phyloP scores from a whole-genome alignment of 805 yeast species.

The Metschnikowia vanudenii region DNA sequence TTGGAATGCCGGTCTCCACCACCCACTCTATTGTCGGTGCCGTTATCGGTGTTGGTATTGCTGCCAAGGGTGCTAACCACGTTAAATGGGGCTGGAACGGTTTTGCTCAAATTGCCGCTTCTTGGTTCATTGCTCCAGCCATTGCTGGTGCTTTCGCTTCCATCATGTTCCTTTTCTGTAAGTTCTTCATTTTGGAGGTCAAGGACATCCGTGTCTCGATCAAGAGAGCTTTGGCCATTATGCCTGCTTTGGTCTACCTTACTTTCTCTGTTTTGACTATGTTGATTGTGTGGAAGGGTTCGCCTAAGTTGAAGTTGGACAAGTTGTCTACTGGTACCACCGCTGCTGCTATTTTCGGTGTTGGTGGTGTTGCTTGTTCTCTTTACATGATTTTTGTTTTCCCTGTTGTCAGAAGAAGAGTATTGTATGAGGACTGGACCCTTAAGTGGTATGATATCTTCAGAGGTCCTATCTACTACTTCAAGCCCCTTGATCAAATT shows the following conservation, averaged over 20 bases:
- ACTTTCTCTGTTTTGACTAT: conserved; percentile 66
- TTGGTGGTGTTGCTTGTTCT: conserved; percentile 54
- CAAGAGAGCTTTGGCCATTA: conserved; percentile 54
- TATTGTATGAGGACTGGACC: conserved; percentile 66
- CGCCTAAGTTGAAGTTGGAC: conserved; percentile 62
- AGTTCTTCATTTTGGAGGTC: conserved; percentile 60
- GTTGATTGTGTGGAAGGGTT: conserved; percentile 80
- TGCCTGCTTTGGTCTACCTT: conserved; percentile 59
- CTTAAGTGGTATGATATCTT: conserved; percentile 54
- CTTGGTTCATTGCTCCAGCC: conserved; percentile 77
- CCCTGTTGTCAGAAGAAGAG: conserved; percentile 62
- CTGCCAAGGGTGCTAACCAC: conserved; percentile 60
- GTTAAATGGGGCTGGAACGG: conserved; percentile 78
- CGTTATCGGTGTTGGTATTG: conserved; percentile 71
- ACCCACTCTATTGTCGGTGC: conserved; percentile 80
- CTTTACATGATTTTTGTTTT: conserved; percentile 53
- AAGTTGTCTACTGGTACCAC: conserved; percentile 52
- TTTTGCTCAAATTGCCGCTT: conserved; percentile 68
- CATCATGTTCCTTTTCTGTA: conserved; percentile 56
- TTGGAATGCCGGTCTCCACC: conserved; percentile 80
- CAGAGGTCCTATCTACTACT: conserved; percentile 55
- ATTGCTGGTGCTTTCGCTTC: conserved; percentile 66
- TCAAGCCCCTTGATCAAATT: conserved; percentile 54
- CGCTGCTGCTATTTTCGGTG: conserved; percentile 61
- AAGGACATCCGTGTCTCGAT: conserved; percentile 43